Evolutionary conservation across 1,284 basidiomycete species (phyloP), one percentile per base, ranked within the genome.

Genomic region (Leccinum pallidistipes): DNA sequence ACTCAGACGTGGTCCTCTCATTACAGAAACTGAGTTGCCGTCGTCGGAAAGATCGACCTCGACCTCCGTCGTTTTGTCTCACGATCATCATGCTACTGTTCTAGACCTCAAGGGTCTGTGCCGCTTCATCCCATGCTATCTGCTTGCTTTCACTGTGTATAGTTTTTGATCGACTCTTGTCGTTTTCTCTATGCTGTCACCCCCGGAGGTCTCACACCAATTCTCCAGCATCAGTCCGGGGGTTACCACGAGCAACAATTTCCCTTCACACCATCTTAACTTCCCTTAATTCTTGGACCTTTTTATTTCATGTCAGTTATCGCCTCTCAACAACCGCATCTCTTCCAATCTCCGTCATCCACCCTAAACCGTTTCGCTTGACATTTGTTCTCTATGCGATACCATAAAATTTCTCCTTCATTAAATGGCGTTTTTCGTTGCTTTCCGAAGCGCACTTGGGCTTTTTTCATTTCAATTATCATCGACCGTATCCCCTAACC

Each of bases 81-180:
- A 18, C n/a, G n/a, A 43, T 43, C 47, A 56, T 32, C 11, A 12
- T 31, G 51, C 55, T 59, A 43, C 60, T 56, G 32, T 11, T 51
- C 54, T n/a, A 54, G 56, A 34, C 61, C 45, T 55, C 58, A 61
- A 61, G 53, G 61, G 51, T 24, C 36, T 38, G 2, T 24, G 9
- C 49, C 29, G 49, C 29, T 58, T 45, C 16, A 31, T 59, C 40
- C 18, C 53, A 11, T 67, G 36, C 56, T 54, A 29, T 69, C 53
- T 16, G 50, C 52, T 63, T 61, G 63, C 56, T 69, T 71, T 69
- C 60, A 55, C 5, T 70, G 69, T 70, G 55, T 36, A 71, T 70
- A 71, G 40, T 58, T 62, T 47, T 27, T 49, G 47, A 49, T 16
- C 12, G 14, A 27, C 24, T 27, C 7, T 21, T 49, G 18, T 18